A percentile compares a stretch with the other conserved stretches of the same genome.
Conservation (phyloP, 2,329 filamentous ascomycete species). For the Xylaria sp. region DNA sequence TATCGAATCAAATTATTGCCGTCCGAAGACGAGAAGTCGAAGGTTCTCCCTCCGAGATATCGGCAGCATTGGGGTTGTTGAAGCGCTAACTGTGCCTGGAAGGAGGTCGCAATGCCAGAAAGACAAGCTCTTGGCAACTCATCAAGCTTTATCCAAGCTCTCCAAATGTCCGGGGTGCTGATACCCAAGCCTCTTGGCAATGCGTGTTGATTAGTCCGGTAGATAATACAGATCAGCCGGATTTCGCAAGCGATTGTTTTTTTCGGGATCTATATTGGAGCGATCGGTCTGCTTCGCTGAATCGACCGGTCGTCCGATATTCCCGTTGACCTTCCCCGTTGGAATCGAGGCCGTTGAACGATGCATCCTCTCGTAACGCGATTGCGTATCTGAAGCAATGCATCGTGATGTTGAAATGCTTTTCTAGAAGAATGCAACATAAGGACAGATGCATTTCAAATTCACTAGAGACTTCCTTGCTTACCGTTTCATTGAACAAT, state of each 20-base stretch:
- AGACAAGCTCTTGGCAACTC: conserved; percentile 31
- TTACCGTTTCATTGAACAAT: background rate
- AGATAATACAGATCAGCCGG: conserved; percentile 28
- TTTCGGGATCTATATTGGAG: conserved; percentile 9
- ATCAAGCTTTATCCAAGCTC: conserved; percentile 33
- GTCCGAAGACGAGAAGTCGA: conserved; percentile 3
- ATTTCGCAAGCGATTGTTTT: conserved; percentile 12
- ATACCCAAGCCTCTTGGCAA: conserved; percentile 29
- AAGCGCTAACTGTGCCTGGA: conserved; percentile 34
- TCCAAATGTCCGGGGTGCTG: conserved; percentile 18
- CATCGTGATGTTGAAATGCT: background rate
- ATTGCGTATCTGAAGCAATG: conserved; percentile 19
- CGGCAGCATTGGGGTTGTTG: conserved; percentile 8
- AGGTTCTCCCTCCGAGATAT: conserved; percentile 6
- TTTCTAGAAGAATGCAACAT: conserved; percentile 6
- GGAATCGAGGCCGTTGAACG: conserved; percentile 16
- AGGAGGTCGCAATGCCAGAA: conserved; percentile 25
- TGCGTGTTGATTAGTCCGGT: conserved; percentile 33
- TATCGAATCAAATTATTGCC: conserved; percentile 8
- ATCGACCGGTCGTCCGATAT: conserved; percentile 7
- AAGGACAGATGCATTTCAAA: conserved; percentile 30
- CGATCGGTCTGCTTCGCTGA: conserved; percentile 16
- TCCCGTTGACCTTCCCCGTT: conserved; percentile 29
- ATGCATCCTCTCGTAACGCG: conserved; percentile 6
- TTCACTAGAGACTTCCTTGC: background rate